Base-by-base conservation (phyloP, 2,329 filamentous ascomycete species). In the Coniochaeta ligniaria region DNA sequence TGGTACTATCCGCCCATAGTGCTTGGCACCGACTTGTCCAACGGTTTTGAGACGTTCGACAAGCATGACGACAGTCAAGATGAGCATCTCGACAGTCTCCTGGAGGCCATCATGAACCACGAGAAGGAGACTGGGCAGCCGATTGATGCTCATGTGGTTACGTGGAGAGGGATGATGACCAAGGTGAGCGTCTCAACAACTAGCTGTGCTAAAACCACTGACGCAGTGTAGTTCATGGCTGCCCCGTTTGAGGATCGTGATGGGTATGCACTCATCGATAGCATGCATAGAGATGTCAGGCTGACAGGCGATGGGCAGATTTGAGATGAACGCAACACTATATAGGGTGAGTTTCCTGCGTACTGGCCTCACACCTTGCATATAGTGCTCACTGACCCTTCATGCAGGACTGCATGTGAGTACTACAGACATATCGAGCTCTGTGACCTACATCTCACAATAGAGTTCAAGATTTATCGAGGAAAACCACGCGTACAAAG, bases 101-200 rank as follows among this genome's bases (percentile, higher is more conserved):
- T 99, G 24, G 87, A 85, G 62, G 88, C 92, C 1, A 85, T 99
- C 54, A 79, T 86, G 57, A 82, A 83, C 28, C 80, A 91, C 65
- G 95, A 98, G 74, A 80, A 87, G 71, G 80, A 86, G 65, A 84
- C 82, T 0, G 83, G 84, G 2, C 80, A 84, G 68, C 87, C 83
- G 69, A 86, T 88, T 35, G 87, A 92, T 63, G 88, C 89, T 2
- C 86, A 96, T 67, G 73, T 98, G 54, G 82, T 98, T 58, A 98
- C 94, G 1, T 99, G 94, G 94, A 82, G 95, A 69, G 95, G 95
- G 41, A 97, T 98, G 92, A 93, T 99, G 88, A 98, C 95, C 64
- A 99, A 97, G 82, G 92, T 93, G 71, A 59, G 74, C 5, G 3
- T 26, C n/a, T 41, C 31, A 22, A 50, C 20, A 56, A 8, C 11